These are phyloP conservation scores for Heliosperma pusillum DNA, from an alignment of 148 eudicot species.

Conservation along the genomic window DNA sequence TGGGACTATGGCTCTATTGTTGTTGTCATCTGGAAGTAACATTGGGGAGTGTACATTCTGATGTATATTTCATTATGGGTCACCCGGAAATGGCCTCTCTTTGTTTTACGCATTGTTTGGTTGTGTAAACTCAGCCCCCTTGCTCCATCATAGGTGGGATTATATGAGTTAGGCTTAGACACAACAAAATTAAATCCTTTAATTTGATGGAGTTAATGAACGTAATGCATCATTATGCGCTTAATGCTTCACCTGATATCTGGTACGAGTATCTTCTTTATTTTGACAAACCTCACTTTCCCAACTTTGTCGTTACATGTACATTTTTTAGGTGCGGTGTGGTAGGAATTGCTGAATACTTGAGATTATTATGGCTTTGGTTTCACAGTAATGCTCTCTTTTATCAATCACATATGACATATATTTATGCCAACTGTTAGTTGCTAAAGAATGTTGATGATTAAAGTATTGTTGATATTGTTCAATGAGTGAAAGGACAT, in stretches of 20 bases:
- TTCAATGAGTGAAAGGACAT: background rate
- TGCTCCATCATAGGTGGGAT: too few relatives aligned
- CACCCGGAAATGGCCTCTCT: too few relatives aligned
- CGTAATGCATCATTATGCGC: background rate
- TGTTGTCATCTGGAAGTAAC: too few relatives aligned
- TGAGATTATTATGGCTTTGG: background rate
- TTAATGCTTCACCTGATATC: background rate
- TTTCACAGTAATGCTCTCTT: background rate
- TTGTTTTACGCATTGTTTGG: too few relatives aligned
- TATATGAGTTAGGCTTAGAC: too few relatives aligned
- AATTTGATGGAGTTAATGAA: background rate
- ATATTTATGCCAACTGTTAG: background rate
- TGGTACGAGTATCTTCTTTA: background rate
- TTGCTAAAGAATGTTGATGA: background rate
- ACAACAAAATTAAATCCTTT: background rate
- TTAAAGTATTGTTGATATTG: background rate
- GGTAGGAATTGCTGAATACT: background rate
- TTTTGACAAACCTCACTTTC: background rate
- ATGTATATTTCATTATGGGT: too few relatives aligned
- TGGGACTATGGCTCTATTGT: too few relatives aligned
- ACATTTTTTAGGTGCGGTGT: background rate
- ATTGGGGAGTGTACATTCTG: too few relatives aligned
- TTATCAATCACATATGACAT: background rate
- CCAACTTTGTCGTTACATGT: slow-evolving; percentile 1
- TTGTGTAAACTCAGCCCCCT: too few relatives aligned